phyloP scores from a whole-genome alignment of 1,139 yeast genomes.

The Sporopachydermia cereana region DNA sequence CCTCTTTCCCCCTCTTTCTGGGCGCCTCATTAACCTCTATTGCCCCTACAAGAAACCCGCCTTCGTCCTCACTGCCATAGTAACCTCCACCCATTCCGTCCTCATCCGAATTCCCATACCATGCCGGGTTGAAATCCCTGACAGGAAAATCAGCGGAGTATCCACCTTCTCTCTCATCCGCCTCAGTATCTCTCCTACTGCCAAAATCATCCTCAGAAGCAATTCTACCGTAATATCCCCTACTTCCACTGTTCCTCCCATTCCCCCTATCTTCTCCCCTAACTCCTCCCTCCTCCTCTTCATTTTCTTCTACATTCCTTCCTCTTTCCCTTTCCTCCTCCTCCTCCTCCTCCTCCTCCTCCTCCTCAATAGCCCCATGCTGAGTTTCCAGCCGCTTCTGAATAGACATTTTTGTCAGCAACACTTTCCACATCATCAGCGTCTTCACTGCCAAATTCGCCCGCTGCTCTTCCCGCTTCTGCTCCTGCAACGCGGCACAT shows the following conservation, averaged over 20 bases:
- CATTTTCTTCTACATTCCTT: slow-evolving; percentile 2
- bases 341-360: slow-evolving; percentile 11
- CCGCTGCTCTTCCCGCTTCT: slow-evolving; percentile 36
- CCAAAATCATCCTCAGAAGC: background rate
- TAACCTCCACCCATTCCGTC: background rate
- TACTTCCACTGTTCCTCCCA: slow-evolving; percentile 3
- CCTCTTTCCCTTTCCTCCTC: slow-evolving; percentile 2
- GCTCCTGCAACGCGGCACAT: slow-evolving; percentile 44
- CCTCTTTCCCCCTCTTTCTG: slow-evolving; percentile 8
- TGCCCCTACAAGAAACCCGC: slow-evolving; percentile 10
- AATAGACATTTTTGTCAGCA: slow-evolving; percentile 62
- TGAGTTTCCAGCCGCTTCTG: slow-evolving; percentile 49
- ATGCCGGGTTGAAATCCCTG: background rate
- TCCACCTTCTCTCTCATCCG: background rate
- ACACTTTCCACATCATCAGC: slow-evolving; percentile 59
- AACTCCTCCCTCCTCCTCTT: slow-evolving; percentile 5
- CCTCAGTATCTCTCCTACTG: background rate
- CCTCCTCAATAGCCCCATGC: slow-evolving; percentile 45
- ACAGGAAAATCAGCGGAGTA: background rate
- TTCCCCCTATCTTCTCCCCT: slow-evolving; percentile 2
- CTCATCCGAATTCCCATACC: slow-evolving; percentile 9
- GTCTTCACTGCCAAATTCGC: slow-evolving; percentile 39
- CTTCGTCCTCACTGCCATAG: slow-evolving; percentile 1
- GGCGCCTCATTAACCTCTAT: slow-evolving; percentile 8
- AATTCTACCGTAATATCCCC: slow-evolving; percentile 7